Evolutionary conservation across 2,329 filamentous ascomycete species (phyloP).

Genomic region (Rhynchosporium graminicola): DNA sequence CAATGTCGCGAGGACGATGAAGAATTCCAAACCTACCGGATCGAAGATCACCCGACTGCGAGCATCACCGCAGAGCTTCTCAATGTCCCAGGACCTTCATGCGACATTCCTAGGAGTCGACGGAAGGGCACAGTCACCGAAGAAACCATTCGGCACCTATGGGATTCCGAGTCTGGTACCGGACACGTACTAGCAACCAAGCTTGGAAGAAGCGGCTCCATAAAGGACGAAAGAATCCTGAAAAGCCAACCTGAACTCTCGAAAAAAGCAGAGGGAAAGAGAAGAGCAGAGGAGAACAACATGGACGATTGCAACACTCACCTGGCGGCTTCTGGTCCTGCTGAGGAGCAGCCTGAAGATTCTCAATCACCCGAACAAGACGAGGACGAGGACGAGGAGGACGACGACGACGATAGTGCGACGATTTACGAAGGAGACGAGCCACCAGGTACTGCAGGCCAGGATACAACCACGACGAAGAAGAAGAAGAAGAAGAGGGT

Average conservation of each 20-base stretch:
- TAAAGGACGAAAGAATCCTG: not conserved
- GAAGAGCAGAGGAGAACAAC: not conserved
- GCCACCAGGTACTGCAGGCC: not conserved
- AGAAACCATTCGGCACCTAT: too few species aligned
- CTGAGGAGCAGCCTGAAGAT: not conserved
- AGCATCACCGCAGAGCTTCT: too few species aligned
- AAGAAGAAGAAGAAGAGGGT: not conserved
- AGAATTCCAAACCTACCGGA: too few species aligned
- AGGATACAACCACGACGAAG: not conserved
- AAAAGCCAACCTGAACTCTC: not conserved
- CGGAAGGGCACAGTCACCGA: too few species aligned
- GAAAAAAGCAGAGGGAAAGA: not conserved
- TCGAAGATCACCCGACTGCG: too few species aligned
- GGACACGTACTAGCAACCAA: not conserved
- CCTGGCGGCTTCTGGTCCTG: not conserved
- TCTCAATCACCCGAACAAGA: too few species aligned
- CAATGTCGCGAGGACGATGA: too few species aligned
- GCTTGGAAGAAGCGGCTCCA: not conserved
- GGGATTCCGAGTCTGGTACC: too few species aligned
- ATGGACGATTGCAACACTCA: not conserved
- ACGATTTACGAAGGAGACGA: not conserved
- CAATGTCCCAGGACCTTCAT: too few species aligned
- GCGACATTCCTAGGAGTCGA: too few species aligned
- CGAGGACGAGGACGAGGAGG: too few species aligned
- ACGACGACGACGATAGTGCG: not conserved